Evolutionary conservation across 2,329 filamentous ascomycete species (phyloP).

Genomic region (Tolypocladium inflatum): DNA sequence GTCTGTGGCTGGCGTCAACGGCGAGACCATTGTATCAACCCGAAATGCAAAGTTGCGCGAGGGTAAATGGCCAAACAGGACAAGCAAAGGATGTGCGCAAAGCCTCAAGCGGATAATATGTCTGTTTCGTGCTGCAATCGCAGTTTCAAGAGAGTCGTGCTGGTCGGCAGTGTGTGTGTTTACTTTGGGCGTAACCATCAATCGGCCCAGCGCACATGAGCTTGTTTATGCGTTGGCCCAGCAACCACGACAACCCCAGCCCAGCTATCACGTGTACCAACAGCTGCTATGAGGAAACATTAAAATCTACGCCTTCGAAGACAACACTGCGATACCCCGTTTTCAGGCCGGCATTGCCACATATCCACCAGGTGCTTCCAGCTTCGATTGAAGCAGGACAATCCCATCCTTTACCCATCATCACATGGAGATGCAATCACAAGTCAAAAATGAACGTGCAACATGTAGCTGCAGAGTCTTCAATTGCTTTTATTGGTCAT

Average conservation of each 20-base stretch:
- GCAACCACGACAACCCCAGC: not conserved
- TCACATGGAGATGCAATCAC: not conserved
- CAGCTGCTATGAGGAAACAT: not conserved
- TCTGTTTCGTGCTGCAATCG: not conserved
- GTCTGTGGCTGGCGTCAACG: conserved; percentile 28
- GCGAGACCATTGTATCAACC: conserved; percentile 24
- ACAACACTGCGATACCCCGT: not conserved
- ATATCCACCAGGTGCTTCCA: not conserved
- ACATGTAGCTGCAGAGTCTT: not conserved
- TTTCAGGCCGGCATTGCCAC: not conserved
- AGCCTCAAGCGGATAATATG: not conserved
- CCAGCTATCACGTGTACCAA: not conserved
- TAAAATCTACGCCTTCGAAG: not conserved
- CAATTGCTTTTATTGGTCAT: conserved; percentile 28
- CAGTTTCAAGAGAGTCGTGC: not conserved
- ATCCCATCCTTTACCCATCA: not conserved
- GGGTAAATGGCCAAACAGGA: not conserved
- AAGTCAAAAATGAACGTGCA: no score
- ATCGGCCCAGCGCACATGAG: not conserved
- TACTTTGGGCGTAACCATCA: not conserved
- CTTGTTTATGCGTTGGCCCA: conserved; percentile 3
- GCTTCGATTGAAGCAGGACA: not conserved
- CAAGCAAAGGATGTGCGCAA: not conserved
- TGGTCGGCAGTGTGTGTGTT: not conserved
- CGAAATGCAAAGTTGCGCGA: not conserved